phyloP scores from a whole-genome alignment of 2,329 filamentous ascomycete genomes.

The Fusarium chlamydosporum region DNA sequence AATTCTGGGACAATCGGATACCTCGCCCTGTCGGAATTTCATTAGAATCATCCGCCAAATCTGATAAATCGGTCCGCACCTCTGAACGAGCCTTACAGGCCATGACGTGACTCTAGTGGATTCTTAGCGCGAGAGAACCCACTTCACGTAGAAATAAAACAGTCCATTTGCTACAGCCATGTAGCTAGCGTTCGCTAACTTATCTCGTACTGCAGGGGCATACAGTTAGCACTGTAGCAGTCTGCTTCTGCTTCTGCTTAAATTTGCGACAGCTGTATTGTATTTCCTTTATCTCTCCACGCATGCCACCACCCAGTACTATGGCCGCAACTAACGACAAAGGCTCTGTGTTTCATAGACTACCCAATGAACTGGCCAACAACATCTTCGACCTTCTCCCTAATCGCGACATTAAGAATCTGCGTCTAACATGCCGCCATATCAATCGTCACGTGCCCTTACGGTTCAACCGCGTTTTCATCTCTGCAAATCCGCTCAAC shows the following conservation, averaged over 20 bases:
- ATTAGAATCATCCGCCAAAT: too few species aligned
- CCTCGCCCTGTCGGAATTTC: too few species aligned
- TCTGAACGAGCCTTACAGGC: background rate
- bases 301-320: background rate
- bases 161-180: background rate
- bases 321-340: background rate
- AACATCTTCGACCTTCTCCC: background rate
- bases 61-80: too few species aligned
- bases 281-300: too few species aligned
- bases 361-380: background rate
- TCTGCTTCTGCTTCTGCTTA: too few species aligned
- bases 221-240: too few species aligned
- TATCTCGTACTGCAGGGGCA: too few species aligned
- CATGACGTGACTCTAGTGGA: background rate
- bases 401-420: constrained; percentile 1
- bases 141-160: background rate
- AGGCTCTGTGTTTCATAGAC: background rate
- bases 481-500: background rate
- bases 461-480: background rate
- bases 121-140: background rate
- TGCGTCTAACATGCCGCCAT: background rate
- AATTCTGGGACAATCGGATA: background rate
- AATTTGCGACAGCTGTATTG: too few species aligned
- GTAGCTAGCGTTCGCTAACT: too few species aligned
- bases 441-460: background rate